Evolutionary conservation across 2,329 filamentous ascomycete species (phyloP), one percentile per base, ranked within the genome.

Genomic region (Sphaerulina musiva): DNA sequence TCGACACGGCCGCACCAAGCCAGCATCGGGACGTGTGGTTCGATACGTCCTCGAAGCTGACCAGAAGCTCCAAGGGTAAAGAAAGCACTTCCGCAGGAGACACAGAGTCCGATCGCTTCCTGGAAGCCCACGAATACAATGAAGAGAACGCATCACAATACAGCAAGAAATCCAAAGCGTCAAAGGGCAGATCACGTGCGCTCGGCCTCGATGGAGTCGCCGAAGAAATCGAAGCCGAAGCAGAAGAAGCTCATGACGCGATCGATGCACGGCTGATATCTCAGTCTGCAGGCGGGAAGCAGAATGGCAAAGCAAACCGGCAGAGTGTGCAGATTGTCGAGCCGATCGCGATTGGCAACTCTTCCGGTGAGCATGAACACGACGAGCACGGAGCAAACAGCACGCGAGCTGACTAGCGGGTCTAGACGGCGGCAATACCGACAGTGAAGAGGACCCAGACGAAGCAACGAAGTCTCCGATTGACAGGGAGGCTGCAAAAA

Each of bases 271-370:
- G 53, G 29, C 46, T 58, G 38, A 47, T 52, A 17, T 51, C 41
- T 46, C 46, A 53, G n/a, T 42, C 44, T 9, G 51, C 54, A 43
- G 54, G 56, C 20, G 48, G 56, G 20, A 47, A 53, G 45, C 48
- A 17, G 7, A 54, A 41, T n/a, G 56, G 54, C 40, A 29, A 51
- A 34, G 56, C 51, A 36, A 36, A 53, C 34, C 54, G 58, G 41
- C 59, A 58, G 32, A 60, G 58, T 36, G 59, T 60, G 34, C 59
- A 62, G 45, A 57, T 62, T 41, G 54, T 59, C 31, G 59, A 62
- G 32, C 58, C 59, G 17, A 58, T 60, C 9, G 51, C 59, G 26
- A 51, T 54, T 39, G 51, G 51, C 31, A 48, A 42, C 51, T 47
- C 43, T 47, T 42, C 47, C 47, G 56, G 58, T 60, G 58, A 60